phyloP scores from a whole-genome alignment of 176 grass and related monocot genomes.

The Phragmites australis region DNA sequence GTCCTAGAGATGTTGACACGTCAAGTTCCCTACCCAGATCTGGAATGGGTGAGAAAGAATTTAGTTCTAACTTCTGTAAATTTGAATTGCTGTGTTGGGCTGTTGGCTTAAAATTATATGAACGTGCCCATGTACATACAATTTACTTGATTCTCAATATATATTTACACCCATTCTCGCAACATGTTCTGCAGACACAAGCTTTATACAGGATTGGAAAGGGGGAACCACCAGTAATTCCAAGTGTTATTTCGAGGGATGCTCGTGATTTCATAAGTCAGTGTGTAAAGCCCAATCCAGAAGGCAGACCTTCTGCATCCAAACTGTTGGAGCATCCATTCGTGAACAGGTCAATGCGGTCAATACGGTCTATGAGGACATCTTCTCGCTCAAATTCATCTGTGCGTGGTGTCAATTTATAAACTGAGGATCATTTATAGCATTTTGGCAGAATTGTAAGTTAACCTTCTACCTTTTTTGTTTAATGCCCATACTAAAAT shows the following conservation, averaged over 20 bases:
- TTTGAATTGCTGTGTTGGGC: background rate
- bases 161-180: conserved; percentile 16
- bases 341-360: conserved; percentile 54
- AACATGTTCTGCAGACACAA: conserved; percentile 65
- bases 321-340: conserved; percentile 76
- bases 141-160: background rate
- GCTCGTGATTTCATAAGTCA: conserved; percentile 75
- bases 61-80: conserved; percentile 20
- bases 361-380: conserved; percentile 52
- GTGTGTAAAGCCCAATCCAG: conserved; percentile 62
- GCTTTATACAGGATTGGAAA: conserved; percentile 69
- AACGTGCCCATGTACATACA: background rate
- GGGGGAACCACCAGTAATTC: conserved; percentile 58
- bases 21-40: conserved; percentile 59
- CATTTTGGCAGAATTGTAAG: conserved; percentile 45
- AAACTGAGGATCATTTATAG: background rate
- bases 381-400: conserved; percentile 50
- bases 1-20: conserved; percentile 73
- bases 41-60: conserved; percentile 66
- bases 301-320: conserved; percentile 60
- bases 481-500: background rate
- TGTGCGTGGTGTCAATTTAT: conserved; percentile 25
- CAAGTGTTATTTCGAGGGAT: conserved; percentile 50
- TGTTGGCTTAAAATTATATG: background rate
- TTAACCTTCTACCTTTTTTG: background rate